phyloP scores from a whole-genome alignment of 345 rosid species.

The Gossypium anomalum region DNA sequence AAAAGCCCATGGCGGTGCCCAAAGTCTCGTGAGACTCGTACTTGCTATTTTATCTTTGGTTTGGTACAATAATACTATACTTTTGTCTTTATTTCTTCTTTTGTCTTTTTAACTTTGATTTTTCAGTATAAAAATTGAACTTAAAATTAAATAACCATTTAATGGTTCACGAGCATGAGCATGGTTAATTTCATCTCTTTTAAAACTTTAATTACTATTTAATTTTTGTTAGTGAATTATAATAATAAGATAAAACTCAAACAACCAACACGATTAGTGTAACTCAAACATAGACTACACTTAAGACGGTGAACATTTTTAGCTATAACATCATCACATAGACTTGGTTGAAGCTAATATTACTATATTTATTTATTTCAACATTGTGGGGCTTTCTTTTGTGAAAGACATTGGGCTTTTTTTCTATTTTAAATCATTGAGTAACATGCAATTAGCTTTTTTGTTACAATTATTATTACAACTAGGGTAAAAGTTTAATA shows the following conservation, averaged over 20 bases:
- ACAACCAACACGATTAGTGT: rapidly evolving
- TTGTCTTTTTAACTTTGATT: background rate
- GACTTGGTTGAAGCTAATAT: no score
- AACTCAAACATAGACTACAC: rapidly evolving
- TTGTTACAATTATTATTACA: background rate
- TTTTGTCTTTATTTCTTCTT: background rate
- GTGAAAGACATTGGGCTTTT: background rate
- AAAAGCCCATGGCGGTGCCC: background rate
- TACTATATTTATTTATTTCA: no score
- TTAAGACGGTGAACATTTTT: rapidly evolving
- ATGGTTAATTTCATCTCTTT: no score
- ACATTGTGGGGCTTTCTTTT: no score
- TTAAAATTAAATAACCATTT: no score
- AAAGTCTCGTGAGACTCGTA: background rate
- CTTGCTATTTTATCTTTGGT: background rate
- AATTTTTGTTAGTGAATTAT: no score
- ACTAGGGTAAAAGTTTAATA: no score
- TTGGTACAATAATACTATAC: background rate
- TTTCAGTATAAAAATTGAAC: background rate
- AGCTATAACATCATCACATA: rapidly evolving
- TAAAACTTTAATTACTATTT: no score
- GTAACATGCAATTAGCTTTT: background rate
- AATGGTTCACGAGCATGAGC: no score
- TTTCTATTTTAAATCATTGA: no score
- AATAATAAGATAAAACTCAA: rapidly evolving